Percentiles rank a stretch among this genome's conserved stretches.
Conservation (phyloP, 768 basidiomycete genomes). For the Mycena metata region DNA sequence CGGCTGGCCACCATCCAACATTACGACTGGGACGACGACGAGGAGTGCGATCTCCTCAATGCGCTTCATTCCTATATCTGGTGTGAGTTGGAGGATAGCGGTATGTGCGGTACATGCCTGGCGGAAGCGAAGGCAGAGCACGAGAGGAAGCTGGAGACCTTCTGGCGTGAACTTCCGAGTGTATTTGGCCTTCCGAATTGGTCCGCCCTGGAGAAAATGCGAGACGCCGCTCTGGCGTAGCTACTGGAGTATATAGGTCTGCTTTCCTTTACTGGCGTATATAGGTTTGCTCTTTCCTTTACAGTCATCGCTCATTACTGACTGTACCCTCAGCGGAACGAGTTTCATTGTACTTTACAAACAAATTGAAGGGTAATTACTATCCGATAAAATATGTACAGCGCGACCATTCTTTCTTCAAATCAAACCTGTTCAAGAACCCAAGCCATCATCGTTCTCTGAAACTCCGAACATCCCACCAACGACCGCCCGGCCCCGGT, state of each 20-base stretch:
- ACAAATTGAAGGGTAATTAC: too few relatives aligned
- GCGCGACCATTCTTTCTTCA: too few relatives aligned
- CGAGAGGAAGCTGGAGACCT: background rate
- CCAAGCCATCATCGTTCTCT: background rate
- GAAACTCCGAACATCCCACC: background rate
- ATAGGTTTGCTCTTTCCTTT: too few relatives aligned
- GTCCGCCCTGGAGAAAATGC: background rate
- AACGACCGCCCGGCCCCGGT: background rate
- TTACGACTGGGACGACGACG: background rate
- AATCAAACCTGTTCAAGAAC: background rate
- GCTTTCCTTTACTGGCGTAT: too few relatives aligned
- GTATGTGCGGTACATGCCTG: background rate
- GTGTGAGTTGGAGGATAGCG: background rate
- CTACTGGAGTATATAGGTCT: too few relatives aligned
- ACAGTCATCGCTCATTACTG: too few relatives aligned
- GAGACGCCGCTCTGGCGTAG: background rate
- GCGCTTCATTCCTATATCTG: too few relatives aligned
- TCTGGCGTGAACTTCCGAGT: background rate
- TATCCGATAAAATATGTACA: too few relatives aligned
- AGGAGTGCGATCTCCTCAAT: too few relatives aligned
- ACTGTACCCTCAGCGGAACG: too few relatives aligned
- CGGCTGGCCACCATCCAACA: background rate
- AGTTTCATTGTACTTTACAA: too few relatives aligned
- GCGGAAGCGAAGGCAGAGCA: background rate
- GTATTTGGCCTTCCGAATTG: constrained; percentile 12